These are phyloP conservation scores for Chalaropsis ovoidea DNA, from an alignment of 2,329 filamentous ascomycete genomes.

Conservation along the genomic window DNA sequence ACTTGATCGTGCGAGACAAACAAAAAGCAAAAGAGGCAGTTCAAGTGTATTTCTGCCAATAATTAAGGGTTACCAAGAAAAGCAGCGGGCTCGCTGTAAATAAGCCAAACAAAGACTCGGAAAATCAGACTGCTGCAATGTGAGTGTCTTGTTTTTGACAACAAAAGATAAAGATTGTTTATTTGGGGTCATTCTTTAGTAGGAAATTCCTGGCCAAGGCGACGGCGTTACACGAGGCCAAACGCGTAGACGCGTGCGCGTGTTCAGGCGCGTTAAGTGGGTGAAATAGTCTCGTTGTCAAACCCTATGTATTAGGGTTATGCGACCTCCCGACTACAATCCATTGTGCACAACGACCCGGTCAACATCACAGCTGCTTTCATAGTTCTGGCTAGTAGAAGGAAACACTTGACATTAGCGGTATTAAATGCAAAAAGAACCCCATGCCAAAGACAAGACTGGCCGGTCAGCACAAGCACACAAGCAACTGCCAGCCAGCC, in stretches of 20 bases:
- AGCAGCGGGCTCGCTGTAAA: not conserved
- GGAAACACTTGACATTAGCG: not conserved
- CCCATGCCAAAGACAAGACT: not conserved
- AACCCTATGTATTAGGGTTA: no score
- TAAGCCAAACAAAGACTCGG: not conserved
- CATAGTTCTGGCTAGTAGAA: not conserved
- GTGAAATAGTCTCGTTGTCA: no score
- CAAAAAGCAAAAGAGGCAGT: not conserved
- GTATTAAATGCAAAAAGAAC: not conserved
- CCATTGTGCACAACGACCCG: no score
- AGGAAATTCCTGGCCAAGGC: slow-evolving; percentile 1
- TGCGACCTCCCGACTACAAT: no score
- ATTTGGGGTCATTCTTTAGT: not conserved
- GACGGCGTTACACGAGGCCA: slow-evolving; percentile 1
- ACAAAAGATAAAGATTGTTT: not conserved
- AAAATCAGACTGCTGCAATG: not conserved
- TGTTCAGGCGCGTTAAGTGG: not conserved
- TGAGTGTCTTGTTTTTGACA: not conserved
- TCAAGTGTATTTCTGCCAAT: not conserved
- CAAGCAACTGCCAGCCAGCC: not conserved
- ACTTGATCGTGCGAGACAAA: not conserved
- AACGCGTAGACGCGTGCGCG: not conserved
- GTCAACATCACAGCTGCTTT: no score
- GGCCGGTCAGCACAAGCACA: not conserved
- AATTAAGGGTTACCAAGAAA: not conserved